Evolutionary conservation across 371 early-diverging fungal species (phyloP).

Genomic region (Mortierella sp.): DNA sequence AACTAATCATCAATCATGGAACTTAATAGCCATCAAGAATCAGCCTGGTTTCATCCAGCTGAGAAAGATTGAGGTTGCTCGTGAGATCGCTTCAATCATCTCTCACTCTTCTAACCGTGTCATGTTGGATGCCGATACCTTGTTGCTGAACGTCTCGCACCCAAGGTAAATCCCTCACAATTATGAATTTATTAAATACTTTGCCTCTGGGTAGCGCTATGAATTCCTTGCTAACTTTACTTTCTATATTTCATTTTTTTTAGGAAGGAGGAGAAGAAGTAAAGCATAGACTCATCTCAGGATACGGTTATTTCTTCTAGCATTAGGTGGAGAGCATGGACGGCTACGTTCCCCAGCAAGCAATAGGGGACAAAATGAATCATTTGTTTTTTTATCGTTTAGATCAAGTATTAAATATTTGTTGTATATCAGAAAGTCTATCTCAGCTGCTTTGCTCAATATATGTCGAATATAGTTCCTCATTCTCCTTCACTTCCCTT

Average conservation of each 20-base stretch:
- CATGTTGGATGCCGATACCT: slow-evolving; percentile 88
- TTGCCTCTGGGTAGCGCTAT: too few species aligned
- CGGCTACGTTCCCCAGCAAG: neutral
- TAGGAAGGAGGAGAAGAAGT: slow-evolving; percentile 17
- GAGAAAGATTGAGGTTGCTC: slow-evolving; percentile 94
- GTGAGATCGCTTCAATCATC: slow-evolving; percentile 92
- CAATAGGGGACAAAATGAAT: neutral
- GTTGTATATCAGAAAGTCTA: slow-evolving; percentile 11
- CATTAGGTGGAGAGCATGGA: slow-evolving; percentile 5
- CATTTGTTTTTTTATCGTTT: slow-evolving; percentile 20
- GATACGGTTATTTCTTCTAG: neutral
- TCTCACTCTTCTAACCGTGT: slow-evolving; percentile 89
- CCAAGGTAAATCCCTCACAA: neutral
- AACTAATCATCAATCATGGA: slow-evolving; percentile 59
- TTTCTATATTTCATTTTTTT: slow-evolving; percentile 2
- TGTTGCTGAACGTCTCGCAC: slow-evolving; percentile 86
- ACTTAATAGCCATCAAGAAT: slow-evolving; percentile 92
- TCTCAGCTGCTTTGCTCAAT: slow-evolving; percentile 52
- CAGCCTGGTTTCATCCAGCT: slow-evolving; percentile 97
- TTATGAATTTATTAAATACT: neutral
- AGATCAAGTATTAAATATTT: slow-evolving; percentile 8
- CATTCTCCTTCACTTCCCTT: slow-evolving; percentile 54
- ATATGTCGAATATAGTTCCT: slow-evolving; percentile 69
- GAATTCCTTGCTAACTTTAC: neutral
- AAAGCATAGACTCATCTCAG: neutral